Percentiles rank a stretch among this genome's conserved stretches.
Evolutionary conservation across 2,329 filamentous ascomycete genomes (phyloP).

Genomic region (Trichoderma polysporum): DNA sequence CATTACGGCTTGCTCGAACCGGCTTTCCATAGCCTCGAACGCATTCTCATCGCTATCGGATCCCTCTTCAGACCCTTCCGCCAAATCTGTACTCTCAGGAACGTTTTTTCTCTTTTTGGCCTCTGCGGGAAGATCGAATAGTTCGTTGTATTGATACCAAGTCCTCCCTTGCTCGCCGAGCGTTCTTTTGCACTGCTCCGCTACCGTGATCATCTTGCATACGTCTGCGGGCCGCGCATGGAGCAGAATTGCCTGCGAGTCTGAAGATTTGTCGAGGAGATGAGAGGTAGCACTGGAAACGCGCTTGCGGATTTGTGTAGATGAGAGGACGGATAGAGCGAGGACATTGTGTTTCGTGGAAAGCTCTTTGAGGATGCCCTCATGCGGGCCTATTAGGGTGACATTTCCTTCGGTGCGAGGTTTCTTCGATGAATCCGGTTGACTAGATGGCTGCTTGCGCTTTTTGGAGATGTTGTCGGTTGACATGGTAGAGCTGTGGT

Average conservation of each 20-base stretch:
- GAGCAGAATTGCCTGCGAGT: conserved; percentile 45
- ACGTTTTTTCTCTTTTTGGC: conserved; percentile 25
- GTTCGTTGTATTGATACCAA: conserved; percentile 59
- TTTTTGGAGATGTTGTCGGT: conserved; percentile 15
- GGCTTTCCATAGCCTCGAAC: conserved; percentile 59
- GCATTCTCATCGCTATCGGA: conserved; percentile 41
- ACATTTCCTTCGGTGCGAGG: conserved; percentile 18
- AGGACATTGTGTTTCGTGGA: conserved; percentile 50
- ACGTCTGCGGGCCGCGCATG: conserved; percentile 52
- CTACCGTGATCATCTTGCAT: conserved; percentile 66
- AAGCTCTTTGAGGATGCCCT: conserved; percentile 45
- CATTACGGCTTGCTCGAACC: conserved; percentile 54
- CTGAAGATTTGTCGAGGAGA: conserved; percentile 35
- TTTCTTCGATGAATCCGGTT: conserved; percentile 12
- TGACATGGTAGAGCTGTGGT: conserved; percentile 10
- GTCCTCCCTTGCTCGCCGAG: conserved; percentile 46
- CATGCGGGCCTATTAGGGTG: conserved; percentile 40
- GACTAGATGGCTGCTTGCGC: conserved; percentile 17
- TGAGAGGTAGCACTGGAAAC: conserved; percentile 47
- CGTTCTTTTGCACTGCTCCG: conserved; percentile 63
- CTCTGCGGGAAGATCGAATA: conserved; percentile 48
- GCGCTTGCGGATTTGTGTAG: conserved; percentile 58
- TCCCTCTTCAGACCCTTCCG: conserved; percentile 34
- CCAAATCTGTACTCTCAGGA: conserved; percentile 46
- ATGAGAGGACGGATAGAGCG: conserved; percentile 56